These are phyloP conservation scores for Schwanniomyces vanrijiae DNA, from an alignment of 805 yeast genomes.

Conservation along the genomic window DNA sequence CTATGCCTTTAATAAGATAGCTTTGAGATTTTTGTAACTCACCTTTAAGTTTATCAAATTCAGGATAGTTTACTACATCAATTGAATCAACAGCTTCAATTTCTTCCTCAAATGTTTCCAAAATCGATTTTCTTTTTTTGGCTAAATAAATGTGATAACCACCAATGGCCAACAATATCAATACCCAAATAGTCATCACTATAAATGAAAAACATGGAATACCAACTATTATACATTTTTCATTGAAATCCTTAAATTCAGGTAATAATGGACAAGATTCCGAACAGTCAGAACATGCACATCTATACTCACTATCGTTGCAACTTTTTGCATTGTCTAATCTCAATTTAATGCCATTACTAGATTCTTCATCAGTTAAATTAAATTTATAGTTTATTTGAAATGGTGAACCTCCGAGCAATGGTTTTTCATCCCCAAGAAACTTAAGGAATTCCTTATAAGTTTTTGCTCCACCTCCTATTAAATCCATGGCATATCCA, in stretches of 20 bases:
- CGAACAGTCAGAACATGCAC: constrained; percentile 92
- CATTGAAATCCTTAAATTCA: constrained; percentile 33
- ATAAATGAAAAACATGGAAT: constrained; percentile 75
- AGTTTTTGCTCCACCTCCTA: constrained; percentile 94
- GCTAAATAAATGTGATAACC: constrained; percentile 34
- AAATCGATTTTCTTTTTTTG: constrained; percentile 16
- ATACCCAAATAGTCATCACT: constrained; percentile 51
- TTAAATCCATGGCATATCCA: constrained; percentile 93
- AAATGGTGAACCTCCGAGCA: constrained; percentile 93
- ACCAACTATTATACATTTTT: constrained; percentile 54
- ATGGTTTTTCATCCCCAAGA: constrained; percentile 90
- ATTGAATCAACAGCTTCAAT: constrained; percentile 5
- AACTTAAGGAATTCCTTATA: constrained; percentile 76
- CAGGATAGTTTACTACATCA: constrained; percentile 7
- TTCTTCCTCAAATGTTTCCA: neutral
- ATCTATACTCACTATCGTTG: constrained; percentile 62
- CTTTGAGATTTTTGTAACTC: neutral
- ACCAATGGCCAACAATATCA: constrained; percentile 40
- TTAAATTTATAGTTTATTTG: constrained; percentile 77
- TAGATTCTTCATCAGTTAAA: constrained; percentile 8
- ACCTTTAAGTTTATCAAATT: neutral
- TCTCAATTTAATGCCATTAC: constrained; percentile 19
- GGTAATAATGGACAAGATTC: constrained; percentile 73
- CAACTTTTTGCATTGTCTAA: constrained; percentile 48
- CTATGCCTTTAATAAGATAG: constrained; percentile 13